Conservation (phyloP, 352 stramenopile genomes). For the Phytophthora crassamura region DNA sequence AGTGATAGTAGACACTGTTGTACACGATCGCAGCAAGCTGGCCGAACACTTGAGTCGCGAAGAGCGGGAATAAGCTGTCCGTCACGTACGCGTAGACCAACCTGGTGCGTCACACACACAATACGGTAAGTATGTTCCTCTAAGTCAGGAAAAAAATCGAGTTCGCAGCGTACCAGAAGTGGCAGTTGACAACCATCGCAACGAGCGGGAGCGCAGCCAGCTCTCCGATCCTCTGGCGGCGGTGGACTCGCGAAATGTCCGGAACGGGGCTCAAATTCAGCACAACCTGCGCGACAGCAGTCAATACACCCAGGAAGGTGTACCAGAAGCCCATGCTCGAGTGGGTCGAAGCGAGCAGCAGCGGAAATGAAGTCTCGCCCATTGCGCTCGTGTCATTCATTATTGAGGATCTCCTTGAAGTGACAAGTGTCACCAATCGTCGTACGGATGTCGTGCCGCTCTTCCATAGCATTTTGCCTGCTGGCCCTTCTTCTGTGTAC, state of each 20-base stretch:
- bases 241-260: constrained; percentile 24
- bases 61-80: constrained; percentile 36
- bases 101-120: constrained; percentile 15
- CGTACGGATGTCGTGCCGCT: constrained; percentile 10
- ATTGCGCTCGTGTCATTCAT: constrained; percentile 5
- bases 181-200: constrained; percentile 28
- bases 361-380: constrained; percentile 7
- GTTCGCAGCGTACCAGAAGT: constrained; percentile 25
- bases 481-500: constrained; percentile 6
- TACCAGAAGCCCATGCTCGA: constrained; percentile 20
- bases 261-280: constrained; percentile 29
- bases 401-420: not conserved
- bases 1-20: constrained; percentile 28
- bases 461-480: not conserved
- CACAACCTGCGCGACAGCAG: constrained; percentile 21
- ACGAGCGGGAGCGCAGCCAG: constrained; percentile 27
- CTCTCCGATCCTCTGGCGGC: constrained; percentile 18
- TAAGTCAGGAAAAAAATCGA: no score
- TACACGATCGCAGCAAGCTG: constrained; percentile 22
- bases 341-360: constrained; percentile 4
- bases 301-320: constrained; percentile 25
- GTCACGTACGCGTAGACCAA: constrained; percentile 36
- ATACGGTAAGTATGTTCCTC: not conserved
- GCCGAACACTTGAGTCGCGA: constrained; percentile 30
- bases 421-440: constrained; percentile 12